phyloP scores from a whole-genome alignment of 1,284 basidiomycete genomes.

The Leccinum pachyderme region DNA sequence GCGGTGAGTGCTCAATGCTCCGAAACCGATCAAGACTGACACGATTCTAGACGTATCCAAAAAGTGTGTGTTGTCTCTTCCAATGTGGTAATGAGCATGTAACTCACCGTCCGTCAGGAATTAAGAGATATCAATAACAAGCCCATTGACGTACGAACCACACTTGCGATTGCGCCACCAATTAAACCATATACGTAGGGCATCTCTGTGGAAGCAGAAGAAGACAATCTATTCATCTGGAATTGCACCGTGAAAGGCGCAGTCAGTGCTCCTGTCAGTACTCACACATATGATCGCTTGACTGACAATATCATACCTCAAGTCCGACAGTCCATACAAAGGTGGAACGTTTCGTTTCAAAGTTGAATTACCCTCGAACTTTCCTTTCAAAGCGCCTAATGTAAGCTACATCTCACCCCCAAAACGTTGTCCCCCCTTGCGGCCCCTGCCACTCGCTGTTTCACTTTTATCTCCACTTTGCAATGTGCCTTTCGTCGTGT shows the following conservation, averaged over 20 bases:
- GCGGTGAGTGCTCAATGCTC: constrained; percentile 40
- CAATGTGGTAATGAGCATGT: constrained; percentile 6
- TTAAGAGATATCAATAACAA: constrained; percentile 54
- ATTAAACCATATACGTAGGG: constrained; percentile 41
- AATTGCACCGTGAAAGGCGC: constrained; percentile 74
- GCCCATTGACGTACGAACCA: constrained; percentile 55
- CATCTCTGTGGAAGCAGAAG: constrained; percentile 61
- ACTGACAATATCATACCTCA: constrained; percentile 5
- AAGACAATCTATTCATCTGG: constrained; percentile 79
- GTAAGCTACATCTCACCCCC: constrained; percentile 44
- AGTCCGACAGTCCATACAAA: constrained; percentile 83
- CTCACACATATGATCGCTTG: constrained; percentile 3
- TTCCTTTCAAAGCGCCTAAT: constrained; percentile 87
- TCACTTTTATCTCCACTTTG: constrained; percentile 1
- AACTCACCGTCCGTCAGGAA: constrained; percentile 47
- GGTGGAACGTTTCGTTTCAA: constrained; percentile 80
- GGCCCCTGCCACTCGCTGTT: constrained; percentile 5
- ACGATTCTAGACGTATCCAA: constrained; percentile 57
- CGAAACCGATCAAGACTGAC: constrained; percentile 9
- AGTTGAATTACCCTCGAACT: constrained; percentile 70
- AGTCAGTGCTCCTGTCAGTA: constrained; percentile 44
- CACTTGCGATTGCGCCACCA: constrained; percentile 8
- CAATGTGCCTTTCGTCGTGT: constrained; percentile 10
- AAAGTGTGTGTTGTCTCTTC: constrained; percentile 52
- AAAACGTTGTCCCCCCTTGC: constrained; percentile 25